Conservation (phyloP, 2,329 filamentous ascomycete genomes). For the Aspergillus niger region DNA sequence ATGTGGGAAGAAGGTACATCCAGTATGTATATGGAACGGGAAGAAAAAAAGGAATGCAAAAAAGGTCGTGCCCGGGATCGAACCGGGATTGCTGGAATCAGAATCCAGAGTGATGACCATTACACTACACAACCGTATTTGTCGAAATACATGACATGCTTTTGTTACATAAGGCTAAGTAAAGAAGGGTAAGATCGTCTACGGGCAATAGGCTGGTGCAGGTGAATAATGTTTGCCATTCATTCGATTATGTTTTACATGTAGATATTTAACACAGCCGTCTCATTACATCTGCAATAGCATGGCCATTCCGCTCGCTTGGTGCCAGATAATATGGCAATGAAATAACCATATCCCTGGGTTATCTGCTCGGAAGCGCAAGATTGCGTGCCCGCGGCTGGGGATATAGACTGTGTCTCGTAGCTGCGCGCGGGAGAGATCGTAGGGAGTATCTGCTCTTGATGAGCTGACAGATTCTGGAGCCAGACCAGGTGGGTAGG, state of each 20-base stretch:
- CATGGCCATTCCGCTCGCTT: conserved; percentile 49
- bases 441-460: conserved; percentile 16
- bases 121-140: conserved; percentile 9
- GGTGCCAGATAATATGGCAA: conserved; percentile 57
- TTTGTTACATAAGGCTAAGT: neutral
- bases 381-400: conserved; percentile 57
- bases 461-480: neutral
- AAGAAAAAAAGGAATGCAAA: neutral
- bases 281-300: conserved; percentile 21
- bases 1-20: neutral
- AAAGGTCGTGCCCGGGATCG: conserved; percentile 12
- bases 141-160: accelerated
- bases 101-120: conserved; percentile 11
- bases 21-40: no score
- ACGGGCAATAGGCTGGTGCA: no score
- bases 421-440: conserved; percentile 43
- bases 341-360: conserved; percentile 55
- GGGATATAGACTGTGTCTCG: conserved; percentile 58
- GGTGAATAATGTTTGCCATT: neutral
- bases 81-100: conserved; percentile 12
- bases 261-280: neutral
- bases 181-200: neutral
- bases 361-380: conserved; percentile 59
- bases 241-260: neutral
- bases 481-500: conserved; percentile 24